These are phyloP conservation scores for Tolypocladium sp. DNA, from an alignment of 2,329 filamentous ascomycete species.

Conservation along the genomic window DNA sequence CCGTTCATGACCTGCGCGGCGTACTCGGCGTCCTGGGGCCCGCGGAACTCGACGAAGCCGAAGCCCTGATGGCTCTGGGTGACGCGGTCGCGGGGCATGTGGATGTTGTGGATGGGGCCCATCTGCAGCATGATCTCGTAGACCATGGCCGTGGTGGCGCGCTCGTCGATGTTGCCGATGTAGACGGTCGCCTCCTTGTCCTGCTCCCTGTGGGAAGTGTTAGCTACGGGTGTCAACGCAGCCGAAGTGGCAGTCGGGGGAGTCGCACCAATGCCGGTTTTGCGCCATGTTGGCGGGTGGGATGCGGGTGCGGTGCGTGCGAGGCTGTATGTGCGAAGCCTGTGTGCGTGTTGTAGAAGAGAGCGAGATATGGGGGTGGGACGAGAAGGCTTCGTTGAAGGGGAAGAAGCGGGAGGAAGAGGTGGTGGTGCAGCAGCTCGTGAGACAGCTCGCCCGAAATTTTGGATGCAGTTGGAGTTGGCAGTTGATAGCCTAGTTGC, in stretches of 20 bases:
- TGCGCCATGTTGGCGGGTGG: conserved; percentile 50
- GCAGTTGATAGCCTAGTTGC: not conserved
- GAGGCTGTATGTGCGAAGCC: not conserved
- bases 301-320: not conserved
- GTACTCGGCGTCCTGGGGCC: conserved; percentile 92
- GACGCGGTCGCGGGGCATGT: conserved; percentile 95
- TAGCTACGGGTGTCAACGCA: not conserved
- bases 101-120: conserved; percentile 94
- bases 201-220: conserved; percentile 63
- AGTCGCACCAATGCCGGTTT: conserved; percentile 61
- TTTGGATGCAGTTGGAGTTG: not conserved
- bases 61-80: conserved; percentile 96
- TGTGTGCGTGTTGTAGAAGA: not conserved
- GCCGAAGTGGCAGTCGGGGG: not conserved
- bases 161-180: conserved; percentile 96
- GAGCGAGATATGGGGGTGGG: not conserved
- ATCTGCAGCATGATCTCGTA: conserved; percentile 99
- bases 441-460: not conserved
- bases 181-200: conserved; percentile 98
- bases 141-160: conserved; percentile 78
- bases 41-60: conserved; percentile 97
- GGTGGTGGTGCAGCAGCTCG: not conserved
- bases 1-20: conserved; percentile 95
- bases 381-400: not conserved
- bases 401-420: not conserved